These are phyloP conservation scores for Penicillium ochrochloron DNA, from an alignment of 495 filamentous ascomycete genomes.

Conservation along the genomic window DNA sequence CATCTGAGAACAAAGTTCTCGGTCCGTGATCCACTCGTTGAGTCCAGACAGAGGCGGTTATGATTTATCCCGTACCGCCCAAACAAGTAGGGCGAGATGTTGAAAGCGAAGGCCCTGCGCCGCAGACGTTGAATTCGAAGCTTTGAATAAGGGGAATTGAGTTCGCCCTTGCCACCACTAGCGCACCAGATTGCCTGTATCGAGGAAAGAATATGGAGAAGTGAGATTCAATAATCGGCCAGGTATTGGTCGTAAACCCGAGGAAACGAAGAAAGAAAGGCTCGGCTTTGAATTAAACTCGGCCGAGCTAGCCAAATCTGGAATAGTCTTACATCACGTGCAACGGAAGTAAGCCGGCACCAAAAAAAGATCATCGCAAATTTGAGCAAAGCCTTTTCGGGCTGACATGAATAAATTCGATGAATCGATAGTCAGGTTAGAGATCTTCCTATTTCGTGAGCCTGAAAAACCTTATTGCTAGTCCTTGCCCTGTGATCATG, in stretches of 20 bases:
- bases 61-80: conserved; percentile 14
- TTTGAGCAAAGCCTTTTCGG: background rate
- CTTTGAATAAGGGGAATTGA: background rate
- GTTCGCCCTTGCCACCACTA: background rate
- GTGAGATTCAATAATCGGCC: background rate
- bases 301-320: background rate
- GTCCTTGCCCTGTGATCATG: background rate
- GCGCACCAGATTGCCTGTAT: background rate
- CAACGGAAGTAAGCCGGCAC: conserved; percentile 7
- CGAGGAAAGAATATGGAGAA: background rate
- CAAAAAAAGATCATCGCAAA: background rate
- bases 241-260: background rate
- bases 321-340: background rate
- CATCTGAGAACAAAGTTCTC: conserved; percentile 20
- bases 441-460: background rate
- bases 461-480: conserved; percentile 9
- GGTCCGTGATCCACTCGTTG: conserved; percentile 23
- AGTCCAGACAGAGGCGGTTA: conserved; percentile 19
- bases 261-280: background rate
- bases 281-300: conserved; percentile 2
- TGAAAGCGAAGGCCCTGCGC: background rate
- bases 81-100: background rate
- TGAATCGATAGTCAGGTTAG: background rate
- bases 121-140: background rate
- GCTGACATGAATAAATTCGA: background rate